Base-by-base conservation (phyloP, 257 asterid species). In the Solanum rostratum region DNA sequence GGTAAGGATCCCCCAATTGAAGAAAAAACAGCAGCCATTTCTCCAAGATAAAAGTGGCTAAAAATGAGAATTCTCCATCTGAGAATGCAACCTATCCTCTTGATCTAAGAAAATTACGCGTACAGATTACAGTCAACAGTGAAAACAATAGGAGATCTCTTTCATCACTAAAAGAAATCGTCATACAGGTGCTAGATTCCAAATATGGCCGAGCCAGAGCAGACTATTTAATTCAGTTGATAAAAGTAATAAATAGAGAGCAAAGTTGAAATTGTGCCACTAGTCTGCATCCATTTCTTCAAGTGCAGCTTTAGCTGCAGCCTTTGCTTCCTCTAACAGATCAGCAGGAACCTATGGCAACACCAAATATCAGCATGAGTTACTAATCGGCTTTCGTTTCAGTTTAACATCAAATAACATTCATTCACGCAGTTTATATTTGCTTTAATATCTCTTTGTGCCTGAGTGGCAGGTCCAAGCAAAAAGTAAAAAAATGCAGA, bases 231-330 rank as follows among this genome's bases (percentile, higher is more conserved):
- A 46, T 5, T 78, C 63, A 29, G 46, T 7, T 50, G 27, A 24
- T 50, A 16, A 16, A 76, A 76, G 45, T 4, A 18, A 30, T 29
- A 50, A 9, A 78, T 27, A 29, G 20, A n/a, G 46, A 50, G 2
- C 43, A 16, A 52, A 18, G 63, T 50, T 19, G 63, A 27, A 6
- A 16, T 50, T 50, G 63, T 2, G 24, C 22, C 50, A 65, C 59
- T 93, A 95, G 89, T 94, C 99, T 22, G 98, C 99, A 87, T 95
- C 99, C 98, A 95, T 95, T 87, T 95, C 99, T 89, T 95, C 99
- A 15, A 95, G 97, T 9, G 99, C 99, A 19, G 93, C 96, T 90
- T 91, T 93, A 39, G 99, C 99, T n/a, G 97, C 99, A 52, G 90
- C 86, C 86, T 95, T 95, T 81, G 97, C 99, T 91, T 91, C 99